Evolutionary conservation across 768 basidiomycete genomes (phyloP).

Genomic region (Podaxis rugospora): DNA sequence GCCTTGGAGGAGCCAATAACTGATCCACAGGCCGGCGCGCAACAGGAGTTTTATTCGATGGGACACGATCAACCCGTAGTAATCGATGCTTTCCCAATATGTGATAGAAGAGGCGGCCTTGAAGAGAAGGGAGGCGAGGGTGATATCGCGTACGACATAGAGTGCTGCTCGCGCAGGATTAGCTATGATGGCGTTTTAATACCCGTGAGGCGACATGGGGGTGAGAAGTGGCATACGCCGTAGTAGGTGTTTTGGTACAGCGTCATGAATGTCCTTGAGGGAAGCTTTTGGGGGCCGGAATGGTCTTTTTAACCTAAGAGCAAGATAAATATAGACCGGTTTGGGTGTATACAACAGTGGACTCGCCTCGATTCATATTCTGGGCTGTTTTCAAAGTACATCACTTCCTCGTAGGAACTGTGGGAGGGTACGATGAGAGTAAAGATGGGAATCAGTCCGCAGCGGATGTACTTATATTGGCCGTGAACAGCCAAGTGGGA

Average conservation of each 20-base stretch:
- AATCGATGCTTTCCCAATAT: conserved; percentile 31
- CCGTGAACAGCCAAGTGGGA: background rate
- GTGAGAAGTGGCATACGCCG: conserved; percentile 25
- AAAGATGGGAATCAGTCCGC: background rate
- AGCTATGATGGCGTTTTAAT: conserved; percentile 19
- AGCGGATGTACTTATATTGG: background rate
- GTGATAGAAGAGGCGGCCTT: conserved; percentile 39
- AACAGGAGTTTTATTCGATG: conserved; percentile 26
- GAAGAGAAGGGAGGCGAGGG: conserved; percentile 37
- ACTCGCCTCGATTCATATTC: conserved; percentile 37
- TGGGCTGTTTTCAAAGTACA: conserved; percentile 31
- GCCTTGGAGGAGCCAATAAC: conserved; percentile 50
- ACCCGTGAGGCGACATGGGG: background rate
- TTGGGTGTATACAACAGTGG: background rate
- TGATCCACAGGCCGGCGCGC: conserved; percentile 35
- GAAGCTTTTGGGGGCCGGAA: conserved; percentile 46
- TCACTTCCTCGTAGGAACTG: background rate
- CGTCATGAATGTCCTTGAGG: conserved; percentile 50
- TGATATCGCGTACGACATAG: conserved; percentile 43
- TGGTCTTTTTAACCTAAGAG: conserved; percentile 33
- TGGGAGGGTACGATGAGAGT: background rate
- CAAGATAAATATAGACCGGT: background rate
- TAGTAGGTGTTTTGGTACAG: conserved; percentile 50
- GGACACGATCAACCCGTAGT: conserved; percentile 32
- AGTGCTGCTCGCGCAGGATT: conserved; percentile 32